Evolutionary conservation across 345 rosid species (phyloP).

Genomic region (Euphorbia peplus): DNA sequence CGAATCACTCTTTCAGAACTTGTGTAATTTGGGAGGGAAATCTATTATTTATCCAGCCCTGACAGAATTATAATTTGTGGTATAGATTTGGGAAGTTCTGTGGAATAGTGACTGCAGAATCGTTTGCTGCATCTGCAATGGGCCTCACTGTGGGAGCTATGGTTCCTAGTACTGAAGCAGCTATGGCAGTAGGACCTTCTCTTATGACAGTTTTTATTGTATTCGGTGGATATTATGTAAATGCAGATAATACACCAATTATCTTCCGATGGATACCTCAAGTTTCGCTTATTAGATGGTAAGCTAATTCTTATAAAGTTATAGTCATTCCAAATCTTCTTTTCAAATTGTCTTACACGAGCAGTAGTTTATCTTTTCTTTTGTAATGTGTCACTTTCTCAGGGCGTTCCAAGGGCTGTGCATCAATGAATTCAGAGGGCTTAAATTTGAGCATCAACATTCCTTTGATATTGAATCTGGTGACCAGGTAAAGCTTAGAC

Average conservation of each 20-base stretch:
- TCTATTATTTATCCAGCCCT: conserved; percentile 1
- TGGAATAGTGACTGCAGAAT: conserved; percentile 88
- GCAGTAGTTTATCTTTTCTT: neutral
- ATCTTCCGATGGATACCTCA: conserved; percentile 92
- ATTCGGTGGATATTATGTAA: conserved; percentile 89
- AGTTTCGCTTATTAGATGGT: conserved; percentile 92
- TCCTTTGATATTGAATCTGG: conserved; percentile 84
- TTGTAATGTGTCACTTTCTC: conserved; percentile 17
- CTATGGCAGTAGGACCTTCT: conserved; percentile 97
- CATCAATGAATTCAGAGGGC: conserved; percentile 86
- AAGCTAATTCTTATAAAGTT: conserved; percentile 18
- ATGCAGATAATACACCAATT: conserved; percentile 83
- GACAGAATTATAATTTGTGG: conserved; percentile 19
- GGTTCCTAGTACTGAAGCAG: conserved; percentile 98
- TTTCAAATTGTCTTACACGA: neutral
- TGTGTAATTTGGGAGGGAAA: neutral
- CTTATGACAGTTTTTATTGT: conserved; percentile 96
- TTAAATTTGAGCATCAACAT: conserved; percentile 74
- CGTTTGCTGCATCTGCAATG: conserved; percentile 99
- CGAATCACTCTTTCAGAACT: no score
- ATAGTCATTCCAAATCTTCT: neutral
- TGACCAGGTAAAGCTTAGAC: conserved; percentile 65
- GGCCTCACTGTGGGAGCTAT: conserved; percentile 97
- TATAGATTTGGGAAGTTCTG: conserved; percentile 84
- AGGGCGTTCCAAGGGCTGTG: conserved; percentile 99